Conservation (phyloP, 176 grass and related monocot genomes). For the Triticum monococcum region DNA sequence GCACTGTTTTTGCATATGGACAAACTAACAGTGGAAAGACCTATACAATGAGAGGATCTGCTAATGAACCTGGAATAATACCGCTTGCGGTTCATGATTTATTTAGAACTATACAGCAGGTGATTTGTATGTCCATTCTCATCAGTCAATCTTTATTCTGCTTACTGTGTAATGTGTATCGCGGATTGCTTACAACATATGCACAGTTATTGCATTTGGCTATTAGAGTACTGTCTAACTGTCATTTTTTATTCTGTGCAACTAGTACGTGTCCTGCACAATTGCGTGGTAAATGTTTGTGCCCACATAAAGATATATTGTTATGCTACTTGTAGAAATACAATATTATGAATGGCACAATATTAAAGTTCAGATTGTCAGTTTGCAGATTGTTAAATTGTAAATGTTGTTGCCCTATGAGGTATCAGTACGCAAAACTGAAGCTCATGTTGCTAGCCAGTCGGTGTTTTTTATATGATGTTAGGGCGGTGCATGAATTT, state of each 20-base stretch:
- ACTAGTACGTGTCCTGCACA: neutral
- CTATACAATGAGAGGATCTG: constrained; percentile 82
- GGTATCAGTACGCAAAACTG: neutral
- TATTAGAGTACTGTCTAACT: neutral
- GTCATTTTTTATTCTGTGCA: neutral
- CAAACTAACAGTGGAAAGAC: constrained; percentile 98
- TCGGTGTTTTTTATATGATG: neutral
- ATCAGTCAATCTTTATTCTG: neutral
- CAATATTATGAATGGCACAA: neutral
- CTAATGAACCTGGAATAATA: constrained; percentile 76
- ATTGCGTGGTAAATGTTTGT: neutral
- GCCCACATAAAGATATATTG: neutral
- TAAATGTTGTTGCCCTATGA: neutral
- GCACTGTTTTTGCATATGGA: constrained; percentile 97
- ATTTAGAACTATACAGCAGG: constrained; percentile 74
- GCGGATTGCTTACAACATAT: neutral
- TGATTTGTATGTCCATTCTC: constrained; percentile 2
- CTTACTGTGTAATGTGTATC: neutral
- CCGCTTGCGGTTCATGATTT: constrained; percentile 79
- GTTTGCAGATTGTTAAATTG: neutral
- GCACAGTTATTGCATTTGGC: neutral
- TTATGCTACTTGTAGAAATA: neutral
- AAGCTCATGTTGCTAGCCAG: neutral
- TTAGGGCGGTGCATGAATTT: neutral
- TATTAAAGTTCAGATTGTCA: neutral